Evolutionary conservation across 1,139 yeast genomes (phyloP).

Genomic region (Nakaseomyces nivariensis): DNA sequence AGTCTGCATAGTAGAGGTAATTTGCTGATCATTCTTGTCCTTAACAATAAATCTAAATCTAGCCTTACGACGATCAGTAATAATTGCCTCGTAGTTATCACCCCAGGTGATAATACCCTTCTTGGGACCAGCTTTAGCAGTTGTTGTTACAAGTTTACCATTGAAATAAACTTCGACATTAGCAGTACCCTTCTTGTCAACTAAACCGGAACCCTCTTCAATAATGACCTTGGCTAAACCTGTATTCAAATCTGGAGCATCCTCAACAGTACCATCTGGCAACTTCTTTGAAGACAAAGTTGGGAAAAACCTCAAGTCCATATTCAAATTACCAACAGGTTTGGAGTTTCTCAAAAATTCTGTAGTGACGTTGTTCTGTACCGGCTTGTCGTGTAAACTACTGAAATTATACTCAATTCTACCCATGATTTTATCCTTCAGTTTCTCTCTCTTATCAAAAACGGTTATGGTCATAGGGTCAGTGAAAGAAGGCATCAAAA

Average conservation of each 20-base stretch:
- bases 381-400: conserved; percentile 44
- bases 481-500: conserved; percentile 62
- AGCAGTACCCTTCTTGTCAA: conserved; percentile 41
- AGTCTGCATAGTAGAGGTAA: conserved; percentile 55
- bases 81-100: conserved; percentile 52
- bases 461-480: conserved; percentile 68
- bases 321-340: conserved; percentile 63
- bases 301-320: conserved; percentile 67
- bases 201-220: conserved; percentile 18
- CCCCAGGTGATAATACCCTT: conserved; percentile 62
- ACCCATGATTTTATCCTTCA: conserved; percentile 77
- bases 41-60: conserved; percentile 57
- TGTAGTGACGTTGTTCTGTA: conserved; percentile 42
- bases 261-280: conserved; percentile 76
- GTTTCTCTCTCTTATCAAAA: conserved; percentile 62
- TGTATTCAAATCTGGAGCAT: conserved; percentile 86
- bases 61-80: conserved; percentile 62
- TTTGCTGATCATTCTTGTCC: conserved; percentile 49
- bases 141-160: conserved; percentile 45
- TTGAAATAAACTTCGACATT: conserved; percentile 62
- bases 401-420: conserved; percentile 65
- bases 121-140: conserved; percentile 50
- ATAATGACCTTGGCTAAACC: conserved; percentile 58
- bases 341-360: conserved; percentile 67
- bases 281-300: conserved; percentile 62